phyloP scores from a whole-genome alignment of 2,329 filamentous ascomycete species.

The Pseudocercospora ulei region DNA sequence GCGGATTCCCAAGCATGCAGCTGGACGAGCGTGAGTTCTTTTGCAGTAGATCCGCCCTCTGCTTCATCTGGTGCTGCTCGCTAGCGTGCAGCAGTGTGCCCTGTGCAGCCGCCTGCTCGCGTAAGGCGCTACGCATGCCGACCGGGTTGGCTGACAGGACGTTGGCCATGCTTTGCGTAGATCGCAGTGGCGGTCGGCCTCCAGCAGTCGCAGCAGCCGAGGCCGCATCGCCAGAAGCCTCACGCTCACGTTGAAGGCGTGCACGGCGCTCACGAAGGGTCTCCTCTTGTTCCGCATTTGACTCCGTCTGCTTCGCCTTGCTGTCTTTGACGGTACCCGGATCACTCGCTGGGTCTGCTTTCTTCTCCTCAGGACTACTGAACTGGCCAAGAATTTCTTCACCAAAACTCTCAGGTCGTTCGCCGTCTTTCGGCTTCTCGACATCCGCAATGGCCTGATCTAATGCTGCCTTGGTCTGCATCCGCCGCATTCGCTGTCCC shows the following conservation, averaged over 20 bases:
- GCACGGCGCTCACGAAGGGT: constrained; percentile 68
- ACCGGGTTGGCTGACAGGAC: constrained; percentile 44
- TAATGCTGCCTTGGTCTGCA: constrained; percentile 51
- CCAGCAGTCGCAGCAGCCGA: constrained; percentile 42
- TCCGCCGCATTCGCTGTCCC: constrained; percentile 53
- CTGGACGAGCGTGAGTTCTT: constrained; percentile 30
- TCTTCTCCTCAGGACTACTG: constrained; percentile 43
- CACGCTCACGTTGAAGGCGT: constrained; percentile 61
- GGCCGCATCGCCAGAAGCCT: constrained; percentile 30
- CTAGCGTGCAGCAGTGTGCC: constrained; percentile 37
- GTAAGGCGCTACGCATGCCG: constrained; percentile 15
- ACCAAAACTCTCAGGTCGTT: constrained; percentile 52
- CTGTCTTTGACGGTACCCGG: constrained; percentile 21
- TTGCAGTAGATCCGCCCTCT: constrained; percentile 33
- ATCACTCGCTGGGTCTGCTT: constrained; percentile 32
- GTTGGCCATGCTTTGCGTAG: constrained; percentile 51
- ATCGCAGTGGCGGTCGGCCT: constrained; percentile 32
- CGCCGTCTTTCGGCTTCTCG: constrained; percentile 22
- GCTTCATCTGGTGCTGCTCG: constrained; percentile 31
- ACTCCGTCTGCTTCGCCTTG: constrained; percentile 13
- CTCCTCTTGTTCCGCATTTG: constrained; percentile 51
- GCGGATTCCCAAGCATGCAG: constrained; percentile 22
- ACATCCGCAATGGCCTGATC: constrained; percentile 39
- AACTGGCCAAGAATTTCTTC: constrained; percentile 59
- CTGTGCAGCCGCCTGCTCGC: constrained; percentile 21